A percentile compares a stretch with the other conserved stretches of the same genome.
phyloP scores from a whole-genome alignment of 805 yeast genomes.

The Vanderwaltozyma tropicalis region DNA sequence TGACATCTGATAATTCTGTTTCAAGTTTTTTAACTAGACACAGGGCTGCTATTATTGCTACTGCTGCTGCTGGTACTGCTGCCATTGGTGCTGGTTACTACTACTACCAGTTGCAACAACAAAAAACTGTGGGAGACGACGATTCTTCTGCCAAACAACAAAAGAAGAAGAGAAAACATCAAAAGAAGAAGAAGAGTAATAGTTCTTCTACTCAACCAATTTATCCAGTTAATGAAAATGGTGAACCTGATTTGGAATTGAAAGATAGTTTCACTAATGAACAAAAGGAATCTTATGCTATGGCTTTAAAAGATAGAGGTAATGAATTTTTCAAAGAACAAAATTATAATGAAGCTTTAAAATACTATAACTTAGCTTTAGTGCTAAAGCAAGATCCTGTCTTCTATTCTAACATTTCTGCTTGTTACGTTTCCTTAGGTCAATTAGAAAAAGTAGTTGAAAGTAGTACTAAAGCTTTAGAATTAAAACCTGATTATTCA shows the following conservation, averaged over 20 bases:
- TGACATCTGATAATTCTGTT: constrained; percentile 19
- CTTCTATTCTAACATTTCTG: constrained; percentile 90
- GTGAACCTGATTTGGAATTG: constrained; percentile 46
- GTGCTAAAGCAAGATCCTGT: constrained; percentile 71
- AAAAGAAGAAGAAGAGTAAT: constrained; percentile 24
- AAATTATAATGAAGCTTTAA: constrained; percentile 65
- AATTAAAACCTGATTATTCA: constrained; percentile 78
- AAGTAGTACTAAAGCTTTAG: constrained; percentile 79
- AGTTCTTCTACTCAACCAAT: constrained; percentile 21
- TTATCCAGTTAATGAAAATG: constrained; percentile 47
- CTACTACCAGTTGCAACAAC: constrained; percentile 29
- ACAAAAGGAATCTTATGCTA: constrained; percentile 55
- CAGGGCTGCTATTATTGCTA: constrained; percentile 52
- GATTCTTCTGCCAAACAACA: constrained; percentile 15
- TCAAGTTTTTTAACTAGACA: constrained; percentile 31
- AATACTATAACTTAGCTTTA: constrained; percentile 70
- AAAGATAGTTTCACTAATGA: constrained; percentile 37
- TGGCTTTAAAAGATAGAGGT: constrained; percentile 81
- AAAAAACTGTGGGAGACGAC: constrained; percentile 7
- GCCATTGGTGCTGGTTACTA: constrained; percentile 54
- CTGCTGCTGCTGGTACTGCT: constrained; percentile 53
- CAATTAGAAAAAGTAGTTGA: constrained; percentile 76
- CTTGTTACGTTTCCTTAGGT: constrained; percentile 78
- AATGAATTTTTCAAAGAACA: constrained; percentile 65
- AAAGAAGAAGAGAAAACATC: constrained; percentile 36